Evolutionary conservation across 2,329 filamentous ascomycete genomes (phyloP).

Genomic region (Tolypocladium ophioglossoides): DNA sequence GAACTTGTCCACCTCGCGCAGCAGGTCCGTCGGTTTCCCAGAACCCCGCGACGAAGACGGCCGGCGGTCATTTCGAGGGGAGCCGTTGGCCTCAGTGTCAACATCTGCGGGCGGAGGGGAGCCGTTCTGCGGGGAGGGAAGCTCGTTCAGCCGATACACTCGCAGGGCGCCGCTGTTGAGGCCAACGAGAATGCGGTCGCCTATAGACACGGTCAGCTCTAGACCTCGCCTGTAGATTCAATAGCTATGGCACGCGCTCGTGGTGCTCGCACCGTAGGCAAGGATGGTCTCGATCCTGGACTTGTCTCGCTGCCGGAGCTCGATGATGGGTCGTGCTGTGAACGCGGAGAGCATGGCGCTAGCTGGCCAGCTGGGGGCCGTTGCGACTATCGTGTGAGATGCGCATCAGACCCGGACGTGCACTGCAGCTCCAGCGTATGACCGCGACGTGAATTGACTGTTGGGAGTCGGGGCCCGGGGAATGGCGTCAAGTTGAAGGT

Average conservation of each 20-base stretch:
- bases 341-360: constrained; percentile 89
- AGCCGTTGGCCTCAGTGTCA: constrained; percentile 14
- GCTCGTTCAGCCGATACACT: constrained; percentile 83
- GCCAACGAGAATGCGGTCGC: constrained; percentile 84
- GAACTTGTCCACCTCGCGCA: constrained; percentile 92
- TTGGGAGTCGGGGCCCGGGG: not conserved
- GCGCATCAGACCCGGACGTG: constrained; percentile 21
- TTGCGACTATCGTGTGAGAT: constrained; percentile 15
- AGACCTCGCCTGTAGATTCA: constrained; percentile 9
- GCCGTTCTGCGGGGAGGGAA: constrained; percentile 25
- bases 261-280: constrained; percentile 54
- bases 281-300: constrained; percentile 94
- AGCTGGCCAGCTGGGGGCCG: constrained; percentile 30
- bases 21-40: constrained; percentile 61
- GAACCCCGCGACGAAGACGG: constrained; percentile 16
- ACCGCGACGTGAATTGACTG: not conserved
- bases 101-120: constrained; percentile 14
- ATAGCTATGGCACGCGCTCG: not conserved
- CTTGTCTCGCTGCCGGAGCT: constrained; percentile 92
- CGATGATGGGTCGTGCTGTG: constrained; percentile 89
- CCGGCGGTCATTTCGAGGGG: constrained; percentile 16
- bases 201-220: constrained; percentile 26
- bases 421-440: not conserved
- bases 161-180: constrained; percentile 81
- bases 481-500: not conserved